These are phyloP conservation scores for Daldinia loculata DNA, from an alignment of 495 filamentous ascomycete genomes.

Conservation along the genomic window DNA sequence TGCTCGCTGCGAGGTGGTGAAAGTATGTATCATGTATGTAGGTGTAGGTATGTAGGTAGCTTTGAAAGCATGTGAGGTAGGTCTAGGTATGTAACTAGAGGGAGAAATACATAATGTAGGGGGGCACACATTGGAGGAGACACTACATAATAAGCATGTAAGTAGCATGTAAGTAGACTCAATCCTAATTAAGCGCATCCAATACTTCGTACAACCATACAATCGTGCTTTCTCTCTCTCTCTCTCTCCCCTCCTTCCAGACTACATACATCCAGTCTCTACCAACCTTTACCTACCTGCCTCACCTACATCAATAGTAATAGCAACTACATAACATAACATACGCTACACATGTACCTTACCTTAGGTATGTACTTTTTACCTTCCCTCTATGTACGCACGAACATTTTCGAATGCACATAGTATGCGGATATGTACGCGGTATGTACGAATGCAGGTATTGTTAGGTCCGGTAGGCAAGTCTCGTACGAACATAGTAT, in stretches of 20 bases:
- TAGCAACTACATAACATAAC: not conserved
- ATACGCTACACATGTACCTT: not conserved
- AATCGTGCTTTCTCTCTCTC: not conserved
- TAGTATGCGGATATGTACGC: not conserved
- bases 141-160: too few relatives aligned
- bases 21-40: not conserved
- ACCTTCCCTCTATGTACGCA: not conserved
- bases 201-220: not conserved
- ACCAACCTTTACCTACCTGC: not conserved
- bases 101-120: too few relatives aligned
- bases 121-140: too few relatives aligned
- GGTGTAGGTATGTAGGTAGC: slow-evolving; percentile 9
- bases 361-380: not conserved
- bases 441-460: slow-evolving; percentile 1
- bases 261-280: not conserved
- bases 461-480: slow-evolving; percentile 4
- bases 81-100: slow-evolving; percentile 5
- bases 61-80: too few relatives aligned
- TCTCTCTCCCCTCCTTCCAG: too few relatives aligned
- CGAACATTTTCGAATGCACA: not conserved
- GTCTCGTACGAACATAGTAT: slow-evolving; percentile 6
- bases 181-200: not conserved
- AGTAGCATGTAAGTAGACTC: too few relatives aligned
- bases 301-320: not conserved
- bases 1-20: slow-evolving; percentile 16